A percentile compares a stretch with the other conserved stretches of the same genome.
Evolutionary conservation across 2,329 filamentous ascomycete genomes (phyloP).

Genomic region (Diaporthe ampelina): DNA sequence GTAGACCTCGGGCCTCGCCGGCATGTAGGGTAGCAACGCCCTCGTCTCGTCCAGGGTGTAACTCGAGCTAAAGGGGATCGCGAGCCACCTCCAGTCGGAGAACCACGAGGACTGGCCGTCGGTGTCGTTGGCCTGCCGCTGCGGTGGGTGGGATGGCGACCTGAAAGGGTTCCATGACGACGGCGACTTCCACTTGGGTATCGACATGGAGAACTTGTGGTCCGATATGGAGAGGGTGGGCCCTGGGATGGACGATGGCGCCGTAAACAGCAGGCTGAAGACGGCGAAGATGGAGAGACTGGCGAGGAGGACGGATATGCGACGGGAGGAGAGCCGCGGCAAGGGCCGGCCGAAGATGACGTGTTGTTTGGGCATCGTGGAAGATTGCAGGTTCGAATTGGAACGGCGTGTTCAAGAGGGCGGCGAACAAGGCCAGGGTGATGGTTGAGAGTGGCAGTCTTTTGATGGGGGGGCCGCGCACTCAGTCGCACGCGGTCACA

Average conservation of each 20-base stretch:
- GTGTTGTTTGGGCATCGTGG: conserved; percentile 62
- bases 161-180: conserved; percentile 75
- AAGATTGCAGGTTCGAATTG: neutral
- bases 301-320: conserved; percentile 65
- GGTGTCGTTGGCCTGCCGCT: conserved; percentile 82
- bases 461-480: neutral
- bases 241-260: conserved; percentile 63
- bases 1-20: conserved; percentile 81
- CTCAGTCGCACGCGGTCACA: neutral
- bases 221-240: conserved; percentile 65
- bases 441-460: conserved; percentile 12
- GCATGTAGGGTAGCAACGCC: conserved; percentile 84
- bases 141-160: conserved; percentile 77
- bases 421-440: neutral
- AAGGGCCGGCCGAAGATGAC: conserved; percentile 63
- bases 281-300: conserved; percentile 67
- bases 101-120: conserved; percentile 87
- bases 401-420: conserved; percentile 2
- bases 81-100: conserved; percentile 90
- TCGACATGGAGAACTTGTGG: conserved; percentile 58
- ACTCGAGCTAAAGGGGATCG: conserved; percentile 84
- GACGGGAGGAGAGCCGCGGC: conserved; percentile 65
- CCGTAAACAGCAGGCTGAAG: conserved; percentile 65
- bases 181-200: conserved; percentile 58
- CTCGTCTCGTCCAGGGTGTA: conserved; percentile 86